Evolutionary conservation across 352 stramenopile species (phyloP).

Genomic region (Pythium pectinolyticum): DNA sequence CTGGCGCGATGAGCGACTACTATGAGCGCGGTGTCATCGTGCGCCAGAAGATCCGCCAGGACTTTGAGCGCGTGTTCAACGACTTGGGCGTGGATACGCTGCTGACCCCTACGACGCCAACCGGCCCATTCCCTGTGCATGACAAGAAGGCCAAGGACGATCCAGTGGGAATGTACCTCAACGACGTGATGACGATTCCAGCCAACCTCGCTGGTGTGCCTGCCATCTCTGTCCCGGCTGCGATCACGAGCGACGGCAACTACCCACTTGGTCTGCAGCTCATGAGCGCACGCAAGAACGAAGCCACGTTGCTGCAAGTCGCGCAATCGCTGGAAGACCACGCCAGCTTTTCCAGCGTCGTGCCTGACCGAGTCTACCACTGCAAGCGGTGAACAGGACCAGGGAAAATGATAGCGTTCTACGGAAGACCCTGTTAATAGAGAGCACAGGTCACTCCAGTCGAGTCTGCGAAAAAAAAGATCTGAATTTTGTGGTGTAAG

Average conservation of each 20-base stretch:
- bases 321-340: constrained; percentile 64
- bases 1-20: constrained; percentile 85
- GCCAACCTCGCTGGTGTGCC: constrained; percentile 88
- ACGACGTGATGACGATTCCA: constrained; percentile 92
- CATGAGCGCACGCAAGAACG: constrained; percentile 62
- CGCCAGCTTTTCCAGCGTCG: constrained; percentile 41
- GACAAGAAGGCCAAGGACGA: constrained; percentile 62
- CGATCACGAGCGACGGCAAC: constrained; percentile 50
- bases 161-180: constrained; percentile 86
- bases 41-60: constrained; percentile 73
- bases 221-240: constrained; percentile 76
- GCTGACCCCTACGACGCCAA: constrained; percentile 84
- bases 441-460: too few relatives aligned
- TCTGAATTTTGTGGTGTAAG: too few relatives aligned
- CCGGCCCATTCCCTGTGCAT: constrained; percentile 69
- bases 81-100: constrained; percentile 79
- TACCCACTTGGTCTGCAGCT: constrained; percentile 81
- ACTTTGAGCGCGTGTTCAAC: constrained; percentile 64
- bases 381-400: constrained; percentile 25
- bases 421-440: too few relatives aligned
- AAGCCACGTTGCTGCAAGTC: constrained; percentile 63
- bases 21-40: constrained; percentile 87
- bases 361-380: constrained; percentile 60
- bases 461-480: too few relatives aligned
- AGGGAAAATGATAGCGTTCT: too few relatives aligned